Percentiles rank a stretch among this genome's conserved stretches.
Evolutionary conservation across 2,329 filamentous ascomycete genomes (phyloP).

Genomic region (Arthroderma uncinatum): DNA sequence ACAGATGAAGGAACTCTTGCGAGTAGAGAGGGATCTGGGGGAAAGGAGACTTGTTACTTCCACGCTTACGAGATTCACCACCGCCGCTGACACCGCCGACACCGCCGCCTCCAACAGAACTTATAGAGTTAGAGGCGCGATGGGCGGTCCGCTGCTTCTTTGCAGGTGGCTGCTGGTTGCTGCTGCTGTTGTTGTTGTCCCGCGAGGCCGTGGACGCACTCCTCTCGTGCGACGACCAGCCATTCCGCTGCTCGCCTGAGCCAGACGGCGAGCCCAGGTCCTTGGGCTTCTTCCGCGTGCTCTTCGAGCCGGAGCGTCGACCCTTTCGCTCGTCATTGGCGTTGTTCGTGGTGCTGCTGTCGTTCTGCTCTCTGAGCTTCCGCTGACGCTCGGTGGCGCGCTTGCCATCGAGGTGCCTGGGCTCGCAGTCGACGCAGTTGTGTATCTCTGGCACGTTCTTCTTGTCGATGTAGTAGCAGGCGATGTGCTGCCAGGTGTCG

Average conservation of each 20-base stretch:
- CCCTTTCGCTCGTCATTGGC: conserved; percentile 53
- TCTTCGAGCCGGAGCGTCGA: conserved; percentile 66
- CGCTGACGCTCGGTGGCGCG: conserved; percentile 63
- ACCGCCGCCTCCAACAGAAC: too few relatives aligned
- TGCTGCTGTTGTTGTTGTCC: conserved; percentile 28
- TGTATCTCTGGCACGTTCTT: conserved; percentile 66
- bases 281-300: conserved; percentile 78
- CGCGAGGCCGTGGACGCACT: conserved; percentile 44
- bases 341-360: conserved; percentile 25
- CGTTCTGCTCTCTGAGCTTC: conserved; percentile 48
- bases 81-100: too few relatives aligned
- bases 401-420: conserved; percentile 60
- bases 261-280: neutral
- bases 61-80: conserved; percentile 51
- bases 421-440: conserved; percentile 80
- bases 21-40: conserved; percentile 61
- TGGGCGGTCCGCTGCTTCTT: conserved; percentile 75
- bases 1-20: conserved; percentile 61
- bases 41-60: conserved; percentile 54
- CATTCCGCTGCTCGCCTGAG: conserved; percentile 53
- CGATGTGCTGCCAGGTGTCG: conserved; percentile 96
- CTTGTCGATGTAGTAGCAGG: conserved; percentile 75
- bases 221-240: conserved; percentile 46
- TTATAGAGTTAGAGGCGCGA: conserved; percentile 63
- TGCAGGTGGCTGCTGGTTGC: conserved; percentile 43